phyloP scores from a whole-genome alignment of 2,329 filamentous ascomycete genomes.

The Monosporascus ibericus region DNA sequence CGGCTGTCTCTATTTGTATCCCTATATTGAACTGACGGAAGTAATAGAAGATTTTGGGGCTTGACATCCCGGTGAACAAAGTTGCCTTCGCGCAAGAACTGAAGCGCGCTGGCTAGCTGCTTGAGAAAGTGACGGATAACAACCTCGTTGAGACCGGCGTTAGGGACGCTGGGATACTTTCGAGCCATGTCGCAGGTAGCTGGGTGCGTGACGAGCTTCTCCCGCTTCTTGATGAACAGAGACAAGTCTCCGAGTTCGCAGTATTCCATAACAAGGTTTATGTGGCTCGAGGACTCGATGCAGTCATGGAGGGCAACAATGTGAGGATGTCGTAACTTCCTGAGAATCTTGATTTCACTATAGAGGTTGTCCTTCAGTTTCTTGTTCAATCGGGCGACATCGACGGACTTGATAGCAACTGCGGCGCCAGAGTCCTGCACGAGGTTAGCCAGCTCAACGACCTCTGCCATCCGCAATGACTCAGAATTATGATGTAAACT shows the following conservation, averaged over 20 bases:
- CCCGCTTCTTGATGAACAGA: slow-evolving; percentile 90
- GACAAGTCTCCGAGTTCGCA: slow-evolving; percentile 93
- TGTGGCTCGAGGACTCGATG: slow-evolving; percentile 77
- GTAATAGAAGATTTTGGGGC: slow-evolving; percentile 88
- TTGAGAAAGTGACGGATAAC: slow-evolving; percentile 93
- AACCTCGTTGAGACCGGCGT: slow-evolving; percentile 92
- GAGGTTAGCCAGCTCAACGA: slow-evolving; percentile 13
- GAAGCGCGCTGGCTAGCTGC: slow-evolving; percentile 84
- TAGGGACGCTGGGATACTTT: slow-evolving; percentile 80
- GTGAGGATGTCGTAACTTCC: slow-evolving; percentile 88
- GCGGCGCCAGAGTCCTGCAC: slow-evolving; percentile 67
- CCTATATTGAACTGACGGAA: slow-evolving; percentile 71
- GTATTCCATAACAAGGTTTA: slow-evolving; percentile 98
- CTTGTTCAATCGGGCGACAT: slow-evolving; percentile 82
- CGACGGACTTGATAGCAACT: slow-evolving; percentile 95
- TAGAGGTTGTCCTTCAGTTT: slow-evolving; percentile 96
- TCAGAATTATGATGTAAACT: slow-evolving; percentile 2
- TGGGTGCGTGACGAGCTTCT: slow-evolving; percentile 71
- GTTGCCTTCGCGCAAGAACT: slow-evolving; percentile 78
- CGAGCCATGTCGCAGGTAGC: slow-evolving; percentile 84
- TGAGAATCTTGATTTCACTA: slow-evolving; percentile 91
- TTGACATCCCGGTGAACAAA: slow-evolving; percentile 97
- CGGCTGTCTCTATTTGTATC: slow-evolving; percentile 54
- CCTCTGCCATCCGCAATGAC: slow-evolving; percentile 3
- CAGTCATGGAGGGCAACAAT: slow-evolving; percentile 96